Base-by-base conservation (phyloP, 345 rosid genomes). In the Noccaea caerulescens region DNA sequence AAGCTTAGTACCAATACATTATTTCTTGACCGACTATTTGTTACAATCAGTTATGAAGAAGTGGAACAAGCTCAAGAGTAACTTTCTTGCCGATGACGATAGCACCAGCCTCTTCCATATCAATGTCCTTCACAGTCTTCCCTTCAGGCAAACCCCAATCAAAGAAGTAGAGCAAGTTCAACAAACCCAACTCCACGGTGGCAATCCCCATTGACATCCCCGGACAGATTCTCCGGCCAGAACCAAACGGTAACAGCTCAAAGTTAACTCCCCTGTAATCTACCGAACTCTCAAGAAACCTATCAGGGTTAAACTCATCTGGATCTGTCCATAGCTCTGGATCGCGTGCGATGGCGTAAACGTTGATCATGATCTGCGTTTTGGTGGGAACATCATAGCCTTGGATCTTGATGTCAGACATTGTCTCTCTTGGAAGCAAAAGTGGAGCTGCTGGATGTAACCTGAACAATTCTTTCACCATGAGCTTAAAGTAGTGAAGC, bases 371-470 rank as follows among this genome's bases (percentile, higher is more conserved):
- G 20, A 88, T 66, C 37, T 73, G 32, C 0, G 84, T 79, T 66
- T 76, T 74, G 0, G 83, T 77, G 0, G 45, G 44, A n/a, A 88
- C 77, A 2, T 83, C 72, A 7, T 82, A 84, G 9, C 82, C 84
- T 20, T 66, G 67, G 42, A 88, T 72, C 67, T 79, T 73, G 49
- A 72, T 41, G 4, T 43, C 51, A 1, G 78, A 56, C 38, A 80
- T 4, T 6, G 84, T 25, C 72, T 84, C 80, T 75, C 88, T 77
- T 23, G 86, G 55, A 0, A 81, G 13, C 33, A 85, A 58, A 2
- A 84, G 65, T 3, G 88, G 83, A 5, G 50, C 80, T n/a, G 91
- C 78, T 54, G 89, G 93, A 12, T 82, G 88, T 68, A 88, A 47
- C 46, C 93, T 80, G 25, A 81, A 44, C 7, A 73, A 58, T 76